phyloP scores from a whole-genome alignment of 257 asterid genomes.

The Buddleja alternifolia region DNA sequence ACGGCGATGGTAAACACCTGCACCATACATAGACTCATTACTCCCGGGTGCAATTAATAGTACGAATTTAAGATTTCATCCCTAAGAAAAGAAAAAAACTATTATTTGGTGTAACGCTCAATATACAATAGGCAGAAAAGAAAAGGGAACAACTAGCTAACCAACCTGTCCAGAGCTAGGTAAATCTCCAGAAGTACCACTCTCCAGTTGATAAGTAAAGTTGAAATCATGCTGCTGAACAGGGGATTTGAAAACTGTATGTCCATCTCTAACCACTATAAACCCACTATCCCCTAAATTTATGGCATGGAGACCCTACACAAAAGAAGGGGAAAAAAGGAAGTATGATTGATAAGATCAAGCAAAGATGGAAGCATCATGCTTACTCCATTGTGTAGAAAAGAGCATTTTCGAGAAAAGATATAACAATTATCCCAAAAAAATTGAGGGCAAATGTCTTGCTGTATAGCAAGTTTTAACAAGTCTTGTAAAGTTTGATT shows the following conservation, averaged over 20 bases:
- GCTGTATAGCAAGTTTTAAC: not conserved
- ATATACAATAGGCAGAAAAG: slow-evolving; percentile 15
- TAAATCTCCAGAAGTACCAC: slow-evolving; percentile 81
- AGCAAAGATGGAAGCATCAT: not conserved
- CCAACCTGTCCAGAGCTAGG: slow-evolving; percentile 96
- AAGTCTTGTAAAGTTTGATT: not conserved
- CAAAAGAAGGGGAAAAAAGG: not conserved
- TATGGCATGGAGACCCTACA: slow-evolving; percentile 88
- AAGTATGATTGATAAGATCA: not conserved
- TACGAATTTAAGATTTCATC: too few relatives aligned
- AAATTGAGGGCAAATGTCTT: not conserved
- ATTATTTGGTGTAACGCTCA: too few relatives aligned
- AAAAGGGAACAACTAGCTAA: slow-evolving; percentile 15
- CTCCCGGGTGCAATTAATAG: too few relatives aligned
- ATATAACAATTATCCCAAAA: not conserved
- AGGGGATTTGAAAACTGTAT: slow-evolving; percentile 81
- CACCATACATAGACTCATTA: slow-evolving; percentile 26
- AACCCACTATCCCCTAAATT: slow-evolving; percentile 98
- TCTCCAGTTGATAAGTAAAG: slow-evolving; percentile 84
- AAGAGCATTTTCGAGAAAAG: not conserved
- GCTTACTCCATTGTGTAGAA: not conserved
- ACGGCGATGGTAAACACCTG: slow-evolving; percentile 85
- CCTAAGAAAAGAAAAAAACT: too few relatives aligned
- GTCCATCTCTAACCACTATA: slow-evolving; percentile 88
- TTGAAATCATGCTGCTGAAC: slow-evolving; percentile 97